phyloP scores from a whole-genome alignment of 2,329 filamentous ascomycete genomes.

The Clathrospora elynae region DNA sequence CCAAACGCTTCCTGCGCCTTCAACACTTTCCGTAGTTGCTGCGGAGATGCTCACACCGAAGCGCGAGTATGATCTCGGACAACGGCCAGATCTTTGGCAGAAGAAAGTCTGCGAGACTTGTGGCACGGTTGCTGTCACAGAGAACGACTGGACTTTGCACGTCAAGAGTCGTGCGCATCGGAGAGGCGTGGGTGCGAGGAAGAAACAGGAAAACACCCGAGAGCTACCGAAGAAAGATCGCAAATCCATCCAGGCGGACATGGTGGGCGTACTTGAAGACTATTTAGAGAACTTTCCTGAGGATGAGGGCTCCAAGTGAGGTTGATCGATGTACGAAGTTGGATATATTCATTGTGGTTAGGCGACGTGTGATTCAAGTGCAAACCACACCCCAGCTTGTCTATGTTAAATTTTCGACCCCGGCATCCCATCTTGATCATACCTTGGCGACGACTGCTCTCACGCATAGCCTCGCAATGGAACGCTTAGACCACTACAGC shows the following conservation, averaged over 20 bases:
- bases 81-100: slow-evolving; percentile 54
- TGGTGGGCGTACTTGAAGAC: slow-evolving; percentile 32
- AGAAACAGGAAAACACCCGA: slow-evolving; percentile 31
- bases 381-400: too few relatives aligned
- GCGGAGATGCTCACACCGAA: slow-evolving; percentile 63
- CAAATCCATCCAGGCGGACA: slow-evolving; percentile 16
- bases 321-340: too few relatives aligned
- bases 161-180: slow-evolving; percentile 61
- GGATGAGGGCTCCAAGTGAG: slow-evolving; percentile 1
- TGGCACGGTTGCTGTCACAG: slow-evolving; percentile 59
- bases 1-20: slow-evolving; percentile 59
- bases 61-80: slow-evolving; percentile 54
- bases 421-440: too few relatives aligned
- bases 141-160: slow-evolving; percentile 64
- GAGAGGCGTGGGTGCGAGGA: slow-evolving; percentile 38
- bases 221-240: slow-evolving; percentile 1
- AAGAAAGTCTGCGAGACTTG: slow-evolving; percentile 74
- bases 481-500: too few relatives aligned
- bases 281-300: slow-evolving; percentile 21
- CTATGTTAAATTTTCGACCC: too few relatives aligned
- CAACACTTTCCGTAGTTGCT: slow-evolving; percentile 61
- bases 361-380: too few relatives aligned
- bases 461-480: too few relatives aligned
- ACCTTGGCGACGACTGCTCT: too few relatives aligned
- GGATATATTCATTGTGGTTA: too few relatives aligned